Conservation (phyloP, 148 eudicot species). For the Tetragonia tetragonoides region DNA sequence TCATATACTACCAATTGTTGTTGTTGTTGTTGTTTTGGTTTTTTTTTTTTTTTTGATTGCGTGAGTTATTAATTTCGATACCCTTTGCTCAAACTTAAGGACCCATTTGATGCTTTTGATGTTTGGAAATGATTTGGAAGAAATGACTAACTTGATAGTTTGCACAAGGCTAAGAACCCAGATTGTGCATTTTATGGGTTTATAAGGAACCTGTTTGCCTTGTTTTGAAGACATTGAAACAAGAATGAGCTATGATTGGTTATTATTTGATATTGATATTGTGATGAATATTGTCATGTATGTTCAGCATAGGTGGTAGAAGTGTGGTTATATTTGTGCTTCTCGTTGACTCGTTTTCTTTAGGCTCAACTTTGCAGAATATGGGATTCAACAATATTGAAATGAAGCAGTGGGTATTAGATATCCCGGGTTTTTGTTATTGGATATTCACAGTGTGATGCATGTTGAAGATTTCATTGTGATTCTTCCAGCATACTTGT, state of each 20-base stretch:
- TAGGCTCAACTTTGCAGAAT: too few relatives aligned
- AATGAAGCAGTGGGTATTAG: too few relatives aligned
- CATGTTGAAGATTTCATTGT: neutral
- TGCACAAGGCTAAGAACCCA: constrained; percentile 3
- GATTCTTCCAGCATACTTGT: neutral
- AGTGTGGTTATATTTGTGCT: too few relatives aligned
- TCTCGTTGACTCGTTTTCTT: too few relatives aligned
- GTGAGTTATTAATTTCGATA: neutral
- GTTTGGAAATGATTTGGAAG: neutral
- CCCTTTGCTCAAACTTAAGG: constrained; percentile 6
- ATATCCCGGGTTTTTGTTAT: too few relatives aligned
- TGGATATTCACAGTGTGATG: neutral
- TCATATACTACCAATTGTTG: neutral
- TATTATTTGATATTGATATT: neutral
- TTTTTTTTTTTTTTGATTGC: constrained; percentile 4
- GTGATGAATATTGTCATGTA: neutral
- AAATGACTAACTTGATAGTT: constrained; percentile 4
- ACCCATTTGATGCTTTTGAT: neutral
- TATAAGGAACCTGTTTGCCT: neutral
- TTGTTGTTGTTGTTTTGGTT: too few relatives aligned
- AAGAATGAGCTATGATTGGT: neutral
- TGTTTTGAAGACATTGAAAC: neutral
- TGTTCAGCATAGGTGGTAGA: neutral
- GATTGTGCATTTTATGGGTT: constrained; percentile 15
- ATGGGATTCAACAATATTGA: too few relatives aligned